These are phyloP conservation scores for Coccomyxa sp. DNA, from an alignment of 139 green algal species.

Conservation along the genomic window DNA sequence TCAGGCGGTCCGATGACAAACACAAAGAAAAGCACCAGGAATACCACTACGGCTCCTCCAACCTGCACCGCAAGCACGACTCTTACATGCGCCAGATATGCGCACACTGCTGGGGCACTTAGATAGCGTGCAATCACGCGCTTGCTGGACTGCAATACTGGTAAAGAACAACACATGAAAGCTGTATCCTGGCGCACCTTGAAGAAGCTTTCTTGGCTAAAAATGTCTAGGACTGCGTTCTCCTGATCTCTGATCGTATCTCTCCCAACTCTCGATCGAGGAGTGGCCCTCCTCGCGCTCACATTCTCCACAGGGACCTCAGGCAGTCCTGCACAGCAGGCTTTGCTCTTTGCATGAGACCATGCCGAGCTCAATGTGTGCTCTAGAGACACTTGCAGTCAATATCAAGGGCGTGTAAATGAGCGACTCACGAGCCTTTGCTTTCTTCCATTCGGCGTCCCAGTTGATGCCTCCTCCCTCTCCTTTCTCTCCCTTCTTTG, in stretches of 20 bases:
- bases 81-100: background rate
- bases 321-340: too few species aligned
- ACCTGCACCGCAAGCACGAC: background rate
- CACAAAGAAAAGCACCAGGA: background rate
- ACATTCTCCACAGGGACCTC: background rate
- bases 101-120: too few species aligned
- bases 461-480: background rate
- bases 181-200: background rate
- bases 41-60: background rate
- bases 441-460: background rate
- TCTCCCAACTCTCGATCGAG: background rate
- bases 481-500: background rate
- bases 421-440: background rate
- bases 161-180: background rate
- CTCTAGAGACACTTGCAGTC: too few species aligned
- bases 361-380: too few species aligned
- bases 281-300: background rate
- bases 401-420: background rate
- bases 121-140: too few species aligned
- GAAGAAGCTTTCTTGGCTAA: slow-evolving; percentile 2
- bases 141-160: too few species aligned
- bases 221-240: background rate
- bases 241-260: slow-evolving; percentile 2
- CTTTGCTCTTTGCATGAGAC: too few species aligned
- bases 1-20: background rate